phyloP scores from a whole-genome alignment of 73 alveolate genomes.

The Blepharisma japonicum region DNA sequence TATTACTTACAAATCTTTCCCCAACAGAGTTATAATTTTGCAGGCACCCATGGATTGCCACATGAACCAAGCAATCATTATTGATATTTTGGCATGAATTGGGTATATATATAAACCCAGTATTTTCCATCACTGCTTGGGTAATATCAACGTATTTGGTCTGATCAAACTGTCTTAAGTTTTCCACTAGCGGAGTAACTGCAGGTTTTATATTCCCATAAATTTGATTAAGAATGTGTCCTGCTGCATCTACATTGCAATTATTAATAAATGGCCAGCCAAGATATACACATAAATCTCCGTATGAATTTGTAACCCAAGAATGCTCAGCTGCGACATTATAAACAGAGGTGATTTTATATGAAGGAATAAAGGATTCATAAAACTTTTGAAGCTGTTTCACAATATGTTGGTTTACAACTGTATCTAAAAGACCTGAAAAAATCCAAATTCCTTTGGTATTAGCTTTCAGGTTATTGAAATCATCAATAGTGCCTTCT shows the following conservation, averaged over 20 bases:
- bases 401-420: conserved; percentile 38
- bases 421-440: conserved; percentile 44
- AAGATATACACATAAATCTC: conserved; percentile 31
- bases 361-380: conserved; percentile 20
- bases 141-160: conserved; percentile 21
- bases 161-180: conserved; percentile 30
- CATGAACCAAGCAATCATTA: conserved; percentile 36
- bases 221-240: conserved; percentile 26
- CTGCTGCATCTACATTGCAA: conserved; percentile 45
- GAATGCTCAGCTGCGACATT: conserved; percentile 47
- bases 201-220: conserved; percentile 24
- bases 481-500: conserved; percentile 18
- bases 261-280: conserved; percentile 51
- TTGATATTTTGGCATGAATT: conserved; percentile 37
- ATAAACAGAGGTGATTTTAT: conserved; percentile 25
- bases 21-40: conserved; percentile 37
- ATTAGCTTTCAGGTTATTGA: not conserved
- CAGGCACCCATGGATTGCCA: conserved; percentile 58
- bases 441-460: conserved; percentile 37
- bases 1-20: conserved; percentile 33
- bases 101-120: conserved; percentile 50
- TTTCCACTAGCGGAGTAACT: not conserved
- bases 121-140: conserved; percentile 29
- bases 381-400: conserved; percentile 30
- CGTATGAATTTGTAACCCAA: conserved; percentile 44